These are phyloP conservation scores for Symbiotaphrina buchneri DNA, from an alignment of 495 filamentous ascomycete genomes.

Conservation along the genomic window DNA sequence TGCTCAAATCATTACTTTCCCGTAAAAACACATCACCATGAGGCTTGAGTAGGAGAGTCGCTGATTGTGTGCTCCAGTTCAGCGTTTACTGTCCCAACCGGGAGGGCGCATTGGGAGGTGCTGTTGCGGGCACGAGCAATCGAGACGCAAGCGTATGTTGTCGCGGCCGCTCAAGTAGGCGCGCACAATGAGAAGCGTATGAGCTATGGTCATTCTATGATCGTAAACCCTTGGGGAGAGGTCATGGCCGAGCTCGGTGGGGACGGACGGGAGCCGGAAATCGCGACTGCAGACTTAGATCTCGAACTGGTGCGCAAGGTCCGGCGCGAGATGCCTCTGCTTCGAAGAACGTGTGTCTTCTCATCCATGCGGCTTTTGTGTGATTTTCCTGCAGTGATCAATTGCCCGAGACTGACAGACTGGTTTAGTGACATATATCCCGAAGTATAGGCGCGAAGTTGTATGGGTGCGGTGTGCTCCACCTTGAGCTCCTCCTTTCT, in stretches of 20 bases:
- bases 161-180: constrained; percentile 74
- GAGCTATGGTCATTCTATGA: constrained; percentile 79
- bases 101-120: constrained; percentile 63
- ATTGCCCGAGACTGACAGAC: no score
- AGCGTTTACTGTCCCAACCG: constrained; percentile 79
- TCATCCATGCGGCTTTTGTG: neutral
- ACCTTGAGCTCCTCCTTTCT: no score
- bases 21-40: no score
- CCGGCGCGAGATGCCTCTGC: constrained; percentile 18
- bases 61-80: no score
- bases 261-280: constrained; percentile 20
- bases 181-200: constrained; percentile 53
- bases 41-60: no score
- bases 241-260: constrained; percentile 37
- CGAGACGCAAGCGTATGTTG: constrained; percentile 69
- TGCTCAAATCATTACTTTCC: constrained; percentile 66
- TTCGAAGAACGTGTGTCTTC: constrained; percentile 15
- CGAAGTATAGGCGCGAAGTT: neutral
- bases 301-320: constrained; percentile 13
- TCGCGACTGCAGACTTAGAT: constrained; percentile 20
- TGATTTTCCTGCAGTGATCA: no score
- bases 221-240: constrained; percentile 74
- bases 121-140: constrained; percentile 67
- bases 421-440: constrained; percentile 1
- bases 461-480: no score